These are phyloP conservation scores for Chlamydomonas incerta DNA, from an alignment of 139 green algal species.

Conservation along the genomic window DNA sequence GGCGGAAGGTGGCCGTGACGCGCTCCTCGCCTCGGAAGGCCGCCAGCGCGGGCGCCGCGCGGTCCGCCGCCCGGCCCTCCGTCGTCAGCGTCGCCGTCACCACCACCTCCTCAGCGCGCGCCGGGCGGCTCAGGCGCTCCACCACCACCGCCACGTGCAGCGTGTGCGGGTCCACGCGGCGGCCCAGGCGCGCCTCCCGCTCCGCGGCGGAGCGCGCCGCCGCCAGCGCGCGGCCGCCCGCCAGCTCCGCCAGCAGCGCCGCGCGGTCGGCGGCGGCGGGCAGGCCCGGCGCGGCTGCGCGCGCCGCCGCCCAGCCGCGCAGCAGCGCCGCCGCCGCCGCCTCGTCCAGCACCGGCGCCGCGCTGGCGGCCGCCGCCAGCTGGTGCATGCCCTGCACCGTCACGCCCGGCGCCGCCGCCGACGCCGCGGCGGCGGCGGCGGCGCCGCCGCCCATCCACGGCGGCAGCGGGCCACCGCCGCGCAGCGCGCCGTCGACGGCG, in stretches of 20 bases:
- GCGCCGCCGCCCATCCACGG: not conserved
- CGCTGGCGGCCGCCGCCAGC: not conserved
- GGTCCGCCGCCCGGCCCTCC: not conserved
- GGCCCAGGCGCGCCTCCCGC: constrained; percentile 5
- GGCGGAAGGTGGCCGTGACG: not conserved
- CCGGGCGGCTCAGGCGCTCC: not conserved
- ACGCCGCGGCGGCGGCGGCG: no score
- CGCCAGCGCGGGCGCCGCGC: not conserved
- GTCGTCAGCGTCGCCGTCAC: constrained; percentile 23
- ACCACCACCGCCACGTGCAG: constrained; percentile 9
- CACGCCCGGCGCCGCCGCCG: not conserved
- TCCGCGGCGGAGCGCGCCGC: not conserved
- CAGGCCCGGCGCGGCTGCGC: constrained; percentile 7
- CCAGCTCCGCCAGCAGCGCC: constrained; percentile 9
- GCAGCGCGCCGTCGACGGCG: not conserved
- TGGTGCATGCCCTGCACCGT: not conserved
- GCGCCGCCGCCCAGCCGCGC: constrained; percentile 34
- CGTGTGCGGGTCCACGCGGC: no score
- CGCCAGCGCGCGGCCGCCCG: constrained; percentile 3
- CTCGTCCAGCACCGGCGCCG: not conserved
- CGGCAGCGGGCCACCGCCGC: not conserved
- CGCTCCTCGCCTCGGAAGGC: constrained; percentile 2
- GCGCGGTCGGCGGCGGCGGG: not conserved
- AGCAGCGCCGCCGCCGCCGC: constrained; percentile 24
- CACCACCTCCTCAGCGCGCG: not conserved